Conservation (phyloP, 768 basidiomycete species). For the Arthromyces matolae region DNA sequence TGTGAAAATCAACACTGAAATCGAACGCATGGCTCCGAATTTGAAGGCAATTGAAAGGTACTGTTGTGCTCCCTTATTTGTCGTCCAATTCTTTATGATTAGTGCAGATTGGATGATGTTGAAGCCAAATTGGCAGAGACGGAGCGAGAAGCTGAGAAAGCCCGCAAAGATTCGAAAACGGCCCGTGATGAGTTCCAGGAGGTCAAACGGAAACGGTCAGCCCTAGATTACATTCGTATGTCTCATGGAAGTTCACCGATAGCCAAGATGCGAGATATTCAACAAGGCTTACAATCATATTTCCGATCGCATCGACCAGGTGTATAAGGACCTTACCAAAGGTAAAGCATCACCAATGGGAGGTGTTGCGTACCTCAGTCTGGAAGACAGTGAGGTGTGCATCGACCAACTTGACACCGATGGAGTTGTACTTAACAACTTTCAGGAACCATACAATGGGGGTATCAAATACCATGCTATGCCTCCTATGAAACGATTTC, state of each 20-base stretch:
- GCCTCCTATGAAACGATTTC: slow-evolving; percentile 99
- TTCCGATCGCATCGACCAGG: slow-evolving; percentile 88
- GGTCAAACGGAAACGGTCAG: slow-evolving; percentile 73
- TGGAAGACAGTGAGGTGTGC: slow-evolving; percentile 91
- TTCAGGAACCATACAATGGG: slow-evolving; percentile 57
- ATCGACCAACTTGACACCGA: not conserved
- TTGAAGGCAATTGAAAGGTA: slow-evolving; percentile 93
- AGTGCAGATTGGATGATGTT: slow-evolving; percentile 77
- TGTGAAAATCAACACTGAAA: slow-evolving; percentile 67
- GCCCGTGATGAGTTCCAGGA: slow-evolving; percentile 94
- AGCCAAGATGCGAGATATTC: slow-evolving; percentile 79
- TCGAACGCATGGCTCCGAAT: slow-evolving; percentile 93
- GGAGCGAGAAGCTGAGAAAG: slow-evolving; percentile 89
- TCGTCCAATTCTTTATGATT: not conserved
- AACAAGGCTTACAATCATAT: slow-evolving; percentile 97
- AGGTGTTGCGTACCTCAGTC: slow-evolving; percentile 91
- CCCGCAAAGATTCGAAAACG: slow-evolving; percentile 81
- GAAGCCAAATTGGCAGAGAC: slow-evolving; percentile 83
- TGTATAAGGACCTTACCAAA: slow-evolving; percentile 97
- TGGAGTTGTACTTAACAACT: not conserved
- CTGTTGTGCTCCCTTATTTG: slow-evolving; percentile 18
- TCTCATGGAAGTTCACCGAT: too few relatives aligned
- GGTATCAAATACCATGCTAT: slow-evolving; percentile 99
- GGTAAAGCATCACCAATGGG: slow-evolving; percentile 92
- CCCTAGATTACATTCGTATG: not conserved